Evolutionary conservation across 75 land plant genomes (phyloP), one percentile per base, ranked within the genome.

Genomic region (Pinus albicaulis): DNA sequence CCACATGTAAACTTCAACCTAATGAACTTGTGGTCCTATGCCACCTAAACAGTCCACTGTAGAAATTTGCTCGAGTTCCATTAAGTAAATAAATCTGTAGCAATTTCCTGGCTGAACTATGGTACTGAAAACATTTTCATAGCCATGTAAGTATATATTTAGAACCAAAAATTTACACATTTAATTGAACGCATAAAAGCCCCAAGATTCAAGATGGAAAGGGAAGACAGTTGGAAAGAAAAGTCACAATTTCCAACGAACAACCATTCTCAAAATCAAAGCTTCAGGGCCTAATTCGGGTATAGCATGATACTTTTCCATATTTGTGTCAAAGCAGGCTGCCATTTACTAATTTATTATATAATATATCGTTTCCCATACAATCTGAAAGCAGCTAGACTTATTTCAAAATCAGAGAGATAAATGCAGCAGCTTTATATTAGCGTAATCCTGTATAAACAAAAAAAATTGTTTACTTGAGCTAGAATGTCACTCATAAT

Each of bases 401-500:
- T 48, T 48, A 48, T 48, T 44, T 10, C 53, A 48, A 8, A 2
- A 48, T 48, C 53, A 48, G 53, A 48, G 2, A 10, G 53, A 8
- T 8, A 48, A 48, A 48, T 48, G 53, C 53, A n/a, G n/a, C n/a
- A 48, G 11, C 53, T 48, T 48, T 48, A 10, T 8, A 48, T 48
- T 48, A 48, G 53, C 2, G 11, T 10, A 8, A 48, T 48, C 11
- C 10, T 48, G 11, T 10, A 48, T 48, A 8, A 48, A 48, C n/a
- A 48, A 48, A 48, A 10, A 48, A 10, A 48, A 48, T 8, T 48
- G 53, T 48, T 61, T 8, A 92, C 99, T 91, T 95, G 99, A 22
- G 99, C 99, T 80, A 98, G 96, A 78, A 98, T 90, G 74, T 98
- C 99, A 87, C 89, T 98, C 98, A 98, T 98, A 20, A 76, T 66